Conservation (phyloP, 257 asterid genomes). For the Fraxinus pennsylvanica region DNA sequence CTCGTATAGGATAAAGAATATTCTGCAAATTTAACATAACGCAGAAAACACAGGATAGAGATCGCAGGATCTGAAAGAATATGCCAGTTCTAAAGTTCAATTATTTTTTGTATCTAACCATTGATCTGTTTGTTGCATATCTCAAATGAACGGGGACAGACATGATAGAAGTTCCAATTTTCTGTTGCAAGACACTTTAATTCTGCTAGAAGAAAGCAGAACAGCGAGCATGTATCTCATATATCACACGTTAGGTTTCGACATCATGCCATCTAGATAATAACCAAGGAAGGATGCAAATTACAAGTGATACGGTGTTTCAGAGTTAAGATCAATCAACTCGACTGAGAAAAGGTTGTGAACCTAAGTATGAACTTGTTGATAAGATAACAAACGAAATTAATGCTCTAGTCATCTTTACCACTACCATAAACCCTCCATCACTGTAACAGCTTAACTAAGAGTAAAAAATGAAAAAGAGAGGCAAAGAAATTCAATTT, state of each 20-base stretch:
- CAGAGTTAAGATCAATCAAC: not conserved
- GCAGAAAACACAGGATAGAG: not conserved
- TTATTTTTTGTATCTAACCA: not conserved
- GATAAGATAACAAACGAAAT: not conserved
- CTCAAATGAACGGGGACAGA: not conserved
- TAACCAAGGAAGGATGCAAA: not conserved
- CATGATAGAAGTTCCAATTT: not conserved
- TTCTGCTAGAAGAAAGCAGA: not conserved
- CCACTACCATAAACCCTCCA: not conserved
- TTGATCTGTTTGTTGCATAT: not conserved
- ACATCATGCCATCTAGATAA: not conserved
- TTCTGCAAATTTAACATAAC: not conserved
- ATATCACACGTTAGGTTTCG: not conserved
- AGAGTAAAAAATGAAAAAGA: no score
- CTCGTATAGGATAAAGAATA: not conserved
- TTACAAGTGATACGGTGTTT: not conserved
- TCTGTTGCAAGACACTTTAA: not conserved
- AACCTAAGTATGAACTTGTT: not conserved
- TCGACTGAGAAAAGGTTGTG: not conserved
- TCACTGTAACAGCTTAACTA: not conserved
- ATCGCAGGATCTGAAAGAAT: not conserved
- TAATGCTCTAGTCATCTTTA: not conserved
- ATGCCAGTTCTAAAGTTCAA: not conserved
- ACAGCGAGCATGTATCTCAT: not conserved
- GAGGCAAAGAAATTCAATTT: not conserved